Percentiles rank a stretch among this genome's conserved stretches.
Evolutionary conservation across 441 rosid species (phyloP).

Genomic region (Populus tomentosa): DNA sequence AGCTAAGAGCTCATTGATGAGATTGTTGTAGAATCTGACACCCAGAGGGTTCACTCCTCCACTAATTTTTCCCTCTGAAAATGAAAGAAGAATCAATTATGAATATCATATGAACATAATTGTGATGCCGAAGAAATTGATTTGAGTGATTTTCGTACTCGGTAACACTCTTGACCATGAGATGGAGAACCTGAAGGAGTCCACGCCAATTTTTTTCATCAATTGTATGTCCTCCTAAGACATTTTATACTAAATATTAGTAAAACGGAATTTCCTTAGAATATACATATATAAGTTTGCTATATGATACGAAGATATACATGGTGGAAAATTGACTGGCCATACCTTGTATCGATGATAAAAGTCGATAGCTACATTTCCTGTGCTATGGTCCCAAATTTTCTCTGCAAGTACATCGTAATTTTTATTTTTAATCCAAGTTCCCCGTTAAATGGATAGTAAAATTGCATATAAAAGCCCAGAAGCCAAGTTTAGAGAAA

Average conservation of each 20-base stretch:
- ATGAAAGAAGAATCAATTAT: neutral
- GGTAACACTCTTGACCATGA: slow-evolving; percentile 64
- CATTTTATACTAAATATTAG: neutral
- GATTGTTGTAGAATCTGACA: slow-evolving; percentile 52
- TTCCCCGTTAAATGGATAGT: neutral
- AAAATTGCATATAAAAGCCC: neutral
- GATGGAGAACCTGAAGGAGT: slow-evolving; percentile 59
- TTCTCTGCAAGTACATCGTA: slow-evolving; percentile 15
- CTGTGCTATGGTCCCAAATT: slow-evolving; percentile 42
- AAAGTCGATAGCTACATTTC: slow-evolving; percentile 40
- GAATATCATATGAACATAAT: neutral
- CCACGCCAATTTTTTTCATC: slow-evolving; percentile 45
- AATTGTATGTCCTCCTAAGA: slow-evolving; percentile 41
- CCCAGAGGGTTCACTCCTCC: slow-evolving; percentile 55
- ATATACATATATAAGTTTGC: neutral
- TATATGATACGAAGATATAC: neutral
- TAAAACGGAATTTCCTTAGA: neutral
- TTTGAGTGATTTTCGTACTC: slow-evolving; percentile 16
- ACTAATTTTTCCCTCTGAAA: slow-evolving; percentile 40
- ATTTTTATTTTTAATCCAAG: neutral
- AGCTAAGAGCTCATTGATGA: slow-evolving; percentile 54
- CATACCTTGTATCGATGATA: slow-evolving; percentile 42
- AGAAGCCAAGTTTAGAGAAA: neutral
- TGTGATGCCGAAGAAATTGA: neutral
- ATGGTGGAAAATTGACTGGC: neutral